Conservation (phyloP, 2,329 filamentous ascomycete genomes). For the Pseudogymnoascus sp. region DNA sequence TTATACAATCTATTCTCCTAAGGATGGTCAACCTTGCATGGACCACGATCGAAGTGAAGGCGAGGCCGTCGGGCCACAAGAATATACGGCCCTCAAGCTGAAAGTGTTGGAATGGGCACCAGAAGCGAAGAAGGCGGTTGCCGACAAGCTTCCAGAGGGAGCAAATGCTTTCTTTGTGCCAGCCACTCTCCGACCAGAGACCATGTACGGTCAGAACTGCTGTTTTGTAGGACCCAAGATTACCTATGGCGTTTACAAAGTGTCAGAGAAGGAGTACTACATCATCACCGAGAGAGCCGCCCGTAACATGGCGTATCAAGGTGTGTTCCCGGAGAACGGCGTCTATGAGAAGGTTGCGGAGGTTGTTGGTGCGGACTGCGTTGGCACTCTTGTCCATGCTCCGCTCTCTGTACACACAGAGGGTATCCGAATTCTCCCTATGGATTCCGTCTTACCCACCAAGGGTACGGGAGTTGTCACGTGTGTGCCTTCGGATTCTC, state of each 20-base stretch:
- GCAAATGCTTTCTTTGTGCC: conserved; percentile 84
- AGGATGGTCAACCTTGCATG: conserved; percentile 81
- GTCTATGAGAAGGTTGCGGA: conserved; percentile 67
- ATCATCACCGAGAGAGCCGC: conserved; percentile 75
- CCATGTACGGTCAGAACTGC: conserved; percentile 97
- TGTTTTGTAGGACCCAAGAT: conserved; percentile 92
- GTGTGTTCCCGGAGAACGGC: conserved; percentile 70
- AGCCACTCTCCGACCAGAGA: conserved; percentile 88
- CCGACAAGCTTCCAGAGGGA: conserved; percentile 68
- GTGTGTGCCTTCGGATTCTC: conserved; percentile 89
- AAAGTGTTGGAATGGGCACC: conserved; percentile 85
- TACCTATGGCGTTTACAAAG: conserved; percentile 80
- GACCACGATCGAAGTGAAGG: conserved; percentile 77
- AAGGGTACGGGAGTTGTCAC: conserved; percentile 98
- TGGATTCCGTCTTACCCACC: conserved; percentile 84
- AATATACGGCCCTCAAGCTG: conserved; percentile 89
- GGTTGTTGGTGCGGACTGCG: conserved; percentile 66
- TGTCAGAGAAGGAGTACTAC: conserved; percentile 70
- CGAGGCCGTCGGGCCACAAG: conserved; percentile 76
- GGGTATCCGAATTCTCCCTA: conserved; percentile 82
- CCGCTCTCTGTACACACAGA: conserved; percentile 79
- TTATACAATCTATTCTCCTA: conserved; percentile 88
- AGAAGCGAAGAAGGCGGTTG: conserved; percentile 60
- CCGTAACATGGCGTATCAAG: conserved; percentile 94
- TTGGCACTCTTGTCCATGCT: conserved; percentile 84